Conservation (phyloP, 2,329 filamentous ascomycete species). For the Xylariomycetidae sp. region DNA sequence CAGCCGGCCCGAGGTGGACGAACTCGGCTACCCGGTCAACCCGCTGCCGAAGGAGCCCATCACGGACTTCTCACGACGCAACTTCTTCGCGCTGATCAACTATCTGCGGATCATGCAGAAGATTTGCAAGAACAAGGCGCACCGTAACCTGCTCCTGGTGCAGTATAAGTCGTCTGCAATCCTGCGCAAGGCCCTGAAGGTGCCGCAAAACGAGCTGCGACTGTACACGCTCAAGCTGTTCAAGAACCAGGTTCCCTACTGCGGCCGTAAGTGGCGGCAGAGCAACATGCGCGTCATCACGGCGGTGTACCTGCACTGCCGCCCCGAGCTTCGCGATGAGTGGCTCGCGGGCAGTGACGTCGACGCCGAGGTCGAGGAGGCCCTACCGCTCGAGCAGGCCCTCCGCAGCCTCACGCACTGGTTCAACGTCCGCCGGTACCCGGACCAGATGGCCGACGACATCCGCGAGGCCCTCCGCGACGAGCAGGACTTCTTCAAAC, state of each 20-base stretch:
- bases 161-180: constrained; percentile 94
- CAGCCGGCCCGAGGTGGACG: constrained; percentile 66
- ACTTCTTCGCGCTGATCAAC: constrained; percentile 94
- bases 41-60: constrained; percentile 71
- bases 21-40: constrained; percentile 75
- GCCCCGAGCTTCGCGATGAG: constrained; percentile 88
- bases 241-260: constrained; percentile 98
- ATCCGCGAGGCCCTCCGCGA: constrained; percentile 58
- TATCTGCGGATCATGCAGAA: constrained; percentile 96
- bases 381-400: constrained; percentile 86
- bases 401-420: constrained; percentile 87
- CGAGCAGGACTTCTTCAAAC: constrained; percentile 74
- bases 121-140: constrained; percentile 91
- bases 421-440: constrained; percentile 82
- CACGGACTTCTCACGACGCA: constrained; percentile 85
- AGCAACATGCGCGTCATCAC: constrained; percentile 99
- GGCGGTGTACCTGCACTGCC: constrained; percentile 88
- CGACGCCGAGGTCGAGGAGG: constrained; percentile 90
- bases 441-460: constrained; percentile 66
- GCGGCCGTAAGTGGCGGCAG: constrained; percentile 96
- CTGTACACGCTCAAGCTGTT: constrained; percentile 97
- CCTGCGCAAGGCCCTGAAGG: constrained; percentile 83
- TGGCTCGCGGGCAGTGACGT: constrained; percentile 91
- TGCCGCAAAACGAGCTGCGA: constrained; percentile 80
- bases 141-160: constrained; percentile 88